These are phyloP conservation scores for Mimosa bimucronata DNA, from an alignment of 306 rosid genomes.

Conservation along the genomic window DNA sequence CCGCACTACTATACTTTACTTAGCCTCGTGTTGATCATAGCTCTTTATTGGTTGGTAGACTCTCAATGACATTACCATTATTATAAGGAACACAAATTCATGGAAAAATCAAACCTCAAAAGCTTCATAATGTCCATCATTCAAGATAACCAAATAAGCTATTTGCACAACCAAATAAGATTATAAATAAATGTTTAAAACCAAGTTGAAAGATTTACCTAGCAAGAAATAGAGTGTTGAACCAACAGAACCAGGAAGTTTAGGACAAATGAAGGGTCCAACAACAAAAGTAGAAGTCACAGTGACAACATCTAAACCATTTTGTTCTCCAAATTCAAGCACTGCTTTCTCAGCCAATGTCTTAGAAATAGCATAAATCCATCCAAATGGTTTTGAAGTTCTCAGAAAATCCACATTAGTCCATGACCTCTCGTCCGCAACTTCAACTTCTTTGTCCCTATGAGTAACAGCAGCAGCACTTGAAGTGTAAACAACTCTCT, in stretches of 20 bases:
- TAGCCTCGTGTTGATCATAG: no score
- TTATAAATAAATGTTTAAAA: neutral
- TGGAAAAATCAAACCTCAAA: no score
- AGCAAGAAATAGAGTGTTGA: neutral
- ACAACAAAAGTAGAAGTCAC: neutral
- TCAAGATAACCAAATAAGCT: no score
- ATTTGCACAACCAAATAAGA: neutral
- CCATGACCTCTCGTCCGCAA: constrained; percentile 51
- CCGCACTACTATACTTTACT: no score
- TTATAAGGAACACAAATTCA: no score
- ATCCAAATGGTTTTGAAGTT: neutral
- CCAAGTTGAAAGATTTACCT: neutral
- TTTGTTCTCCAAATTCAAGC: constrained; percentile 25
- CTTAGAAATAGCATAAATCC: constrained; percentile 43
- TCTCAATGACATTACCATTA: no score
- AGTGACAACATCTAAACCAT: neutral
- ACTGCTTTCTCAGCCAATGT: constrained; percentile 50
- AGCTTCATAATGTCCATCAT: no score
- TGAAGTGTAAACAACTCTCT: constrained; percentile 53
- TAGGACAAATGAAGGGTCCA: constrained; percentile 35
- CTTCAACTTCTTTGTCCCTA: neutral
- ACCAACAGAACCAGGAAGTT: constrained; percentile 14
- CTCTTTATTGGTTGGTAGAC: no score
- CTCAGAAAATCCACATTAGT: constrained; percentile 36
- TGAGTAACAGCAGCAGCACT: constrained; percentile 37